Conservation (phyloP, 805 yeast species). For the Scheffersomyces spartinae region DNA sequence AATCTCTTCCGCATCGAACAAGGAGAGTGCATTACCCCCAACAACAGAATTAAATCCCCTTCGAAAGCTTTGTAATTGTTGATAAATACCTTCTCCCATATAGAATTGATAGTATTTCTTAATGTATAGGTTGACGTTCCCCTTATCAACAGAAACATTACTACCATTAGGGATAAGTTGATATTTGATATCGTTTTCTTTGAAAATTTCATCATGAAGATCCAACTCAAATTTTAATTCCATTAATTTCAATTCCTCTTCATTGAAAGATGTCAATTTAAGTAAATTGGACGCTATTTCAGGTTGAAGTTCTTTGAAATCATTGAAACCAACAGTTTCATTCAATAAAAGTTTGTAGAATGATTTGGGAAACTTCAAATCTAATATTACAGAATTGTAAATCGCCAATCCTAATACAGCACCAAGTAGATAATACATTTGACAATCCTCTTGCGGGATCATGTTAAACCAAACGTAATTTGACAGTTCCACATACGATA, state of each 20-base stretch:
- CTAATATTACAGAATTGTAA: conserved; percentile 80
- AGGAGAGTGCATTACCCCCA: conserved; percentile 68
- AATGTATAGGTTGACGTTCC: conserved; percentile 51
- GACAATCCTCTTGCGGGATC: conserved; percentile 30
- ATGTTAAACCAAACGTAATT: conserved; percentile 66
- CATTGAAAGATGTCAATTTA: conserved; percentile 13
- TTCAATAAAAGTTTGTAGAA: conserved; percentile 64
- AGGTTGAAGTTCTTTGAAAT: conserved; percentile 62
- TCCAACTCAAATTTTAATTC: conserved; percentile 51
- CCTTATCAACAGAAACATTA: conserved; percentile 38
- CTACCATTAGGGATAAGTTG: conserved; percentile 55
- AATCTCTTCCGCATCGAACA: conserved; percentile 75
- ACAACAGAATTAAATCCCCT: conserved; percentile 68
- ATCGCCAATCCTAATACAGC: conserved; percentile 83
- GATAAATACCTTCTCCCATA: conserved; percentile 40
- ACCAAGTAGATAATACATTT: conserved; percentile 69
- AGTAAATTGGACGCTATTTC: conserved; percentile 33
- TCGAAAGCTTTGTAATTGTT: conserved; percentile 46
- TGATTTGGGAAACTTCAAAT: conserved; percentile 64
- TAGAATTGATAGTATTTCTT: conserved; percentile 50
- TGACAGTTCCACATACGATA: conserved; percentile 57
- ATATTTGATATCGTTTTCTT: conserved; percentile 20
- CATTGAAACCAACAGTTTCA: conserved; percentile 44
- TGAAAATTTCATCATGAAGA: conserved; percentile 38
- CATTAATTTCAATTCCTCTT: conserved; percentile 30